Evolutionary conservation across 2,329 filamentous ascomycete genomes (phyloP), one percentile per base, ranked within the genome.

Genomic region (Colletotrichum zoysiae): DNA sequence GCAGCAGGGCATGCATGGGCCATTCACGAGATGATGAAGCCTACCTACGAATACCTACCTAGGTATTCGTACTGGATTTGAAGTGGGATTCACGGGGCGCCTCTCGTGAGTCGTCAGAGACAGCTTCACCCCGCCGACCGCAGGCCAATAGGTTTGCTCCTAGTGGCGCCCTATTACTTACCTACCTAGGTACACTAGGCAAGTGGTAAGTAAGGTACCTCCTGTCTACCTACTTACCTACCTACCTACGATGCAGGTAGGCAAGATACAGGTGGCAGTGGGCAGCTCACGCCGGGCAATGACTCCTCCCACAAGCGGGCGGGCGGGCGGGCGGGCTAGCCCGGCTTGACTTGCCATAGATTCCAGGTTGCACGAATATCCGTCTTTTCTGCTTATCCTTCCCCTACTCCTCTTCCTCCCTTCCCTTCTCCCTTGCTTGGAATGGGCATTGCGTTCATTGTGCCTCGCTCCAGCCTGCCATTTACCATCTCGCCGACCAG

Each of bases 61-160:
- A 16, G 35, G 35, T 38, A 35, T 35, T 35, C 48, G 9, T 40
- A 40, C 38, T n/a, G 26, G 51, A 12, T 20, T n/a, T 20, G 20
- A 35, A 26, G 53, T 35, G 30, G 53, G 14, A 14, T 38, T 23
- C 53, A 38, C 5, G 53, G 33, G 53, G 33, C 33, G 53, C 33
- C 53, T 56, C 53, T 30, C 30, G 30, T 30, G 30, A 30, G 30
- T 38, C 33, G 53, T 38, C 33, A 56, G 53, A 56, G 33, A 50
- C 59, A 60, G 46, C 40, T 35, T 51, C 64, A 65, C 68, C 69
- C 69, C 26, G 62, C 56, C 44, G 44, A 20, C 44, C 23, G 59
- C 38, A n/a, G 46, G 46, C 69, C 69, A 68, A 69, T 71, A 46
- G 59, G 53, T 64, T 64, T 64, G 58, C 42, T 44, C 18, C 46